Percentiles rank a stretch among this genome's conserved stretches.
phyloP scores from a whole-genome alignment of 2,329 filamentous ascomycete species.

The Cladophialophora immunda region DNA sequence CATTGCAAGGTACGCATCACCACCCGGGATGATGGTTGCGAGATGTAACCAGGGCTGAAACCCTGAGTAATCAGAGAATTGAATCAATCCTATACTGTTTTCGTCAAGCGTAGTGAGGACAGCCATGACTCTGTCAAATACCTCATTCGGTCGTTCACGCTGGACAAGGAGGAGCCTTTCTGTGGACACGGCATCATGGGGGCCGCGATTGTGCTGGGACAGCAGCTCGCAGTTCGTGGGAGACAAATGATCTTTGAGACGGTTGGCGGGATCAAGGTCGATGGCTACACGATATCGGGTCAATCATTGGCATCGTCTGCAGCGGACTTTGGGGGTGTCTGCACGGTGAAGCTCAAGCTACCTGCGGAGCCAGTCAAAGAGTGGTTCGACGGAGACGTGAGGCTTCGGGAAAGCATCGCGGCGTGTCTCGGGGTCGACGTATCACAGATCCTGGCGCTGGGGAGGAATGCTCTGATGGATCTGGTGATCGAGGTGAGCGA shows the following conservation, averaged over 20 bases:
- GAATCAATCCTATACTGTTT: conserved; percentile 26
- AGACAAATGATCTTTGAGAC: conserved; percentile 13
- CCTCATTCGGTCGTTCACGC: conserved; percentile 24
- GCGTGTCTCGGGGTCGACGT: not conserved
- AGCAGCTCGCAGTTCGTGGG: not conserved
- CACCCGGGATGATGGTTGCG: not conserved
- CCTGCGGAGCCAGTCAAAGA: conserved; percentile 12
- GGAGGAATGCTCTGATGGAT: conserved; percentile 22
- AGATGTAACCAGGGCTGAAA: not conserved
- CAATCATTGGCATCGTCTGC: no score
- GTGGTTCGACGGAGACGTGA: conserved; percentile 7
- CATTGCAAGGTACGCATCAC: conserved; percentile 14
- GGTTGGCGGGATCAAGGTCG: conserved; percentile 20
- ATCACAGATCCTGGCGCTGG: conserved; percentile 11
- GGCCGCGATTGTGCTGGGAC: conserved; percentile 1
- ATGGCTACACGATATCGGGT: conserved; percentile 7
- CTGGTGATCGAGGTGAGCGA: conserved; percentile 17
- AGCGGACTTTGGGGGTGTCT: not conserved
- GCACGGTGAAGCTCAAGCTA: conserved; percentile 11
- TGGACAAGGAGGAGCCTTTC: conserved; percentile 18
- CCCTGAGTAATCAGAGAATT: conserved; percentile 3
- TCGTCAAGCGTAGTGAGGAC: conserved; percentile 5
- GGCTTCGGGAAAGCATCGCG: conserved; percentile 10
- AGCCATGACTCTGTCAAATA: not conserved
- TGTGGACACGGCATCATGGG: conserved; percentile 24